Evolutionary conservation across 2,329 filamentous ascomycete species (phyloP).

Genomic region (Alternaria ventricosa): DNA sequence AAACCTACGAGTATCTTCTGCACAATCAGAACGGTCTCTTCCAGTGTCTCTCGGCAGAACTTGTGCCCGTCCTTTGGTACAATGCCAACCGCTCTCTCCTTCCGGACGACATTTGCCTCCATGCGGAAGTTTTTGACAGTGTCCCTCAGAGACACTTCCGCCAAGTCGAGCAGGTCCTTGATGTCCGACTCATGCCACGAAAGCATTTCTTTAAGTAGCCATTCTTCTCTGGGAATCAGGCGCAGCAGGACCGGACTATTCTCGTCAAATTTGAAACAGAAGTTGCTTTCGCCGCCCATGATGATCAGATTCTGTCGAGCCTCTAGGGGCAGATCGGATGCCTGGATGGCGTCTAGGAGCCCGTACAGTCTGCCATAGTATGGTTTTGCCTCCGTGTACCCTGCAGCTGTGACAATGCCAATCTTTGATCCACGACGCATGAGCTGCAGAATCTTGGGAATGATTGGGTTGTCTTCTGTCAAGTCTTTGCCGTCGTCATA

Average conservation of each 20-base stretch:
- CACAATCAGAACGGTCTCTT: slow-evolving; percentile 93
- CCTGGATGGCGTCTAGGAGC: slow-evolving; percentile 78
- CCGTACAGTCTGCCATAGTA: slow-evolving; percentile 90
- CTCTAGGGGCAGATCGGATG: slow-evolving; percentile 65
- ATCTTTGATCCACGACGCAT: slow-evolving; percentile 80
- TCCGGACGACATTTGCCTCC: slow-evolving; percentile 80
- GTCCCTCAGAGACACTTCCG: slow-evolving; percentile 81
- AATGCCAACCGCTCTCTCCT: slow-evolving; percentile 72
- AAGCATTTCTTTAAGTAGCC: slow-evolving; percentile 80
- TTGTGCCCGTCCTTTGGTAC: slow-evolving; percentile 64
- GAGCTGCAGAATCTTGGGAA: slow-evolving; percentile 71
- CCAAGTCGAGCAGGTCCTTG: slow-evolving; percentile 80
- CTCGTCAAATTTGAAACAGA: slow-evolving; percentile 81
- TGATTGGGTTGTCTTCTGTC: slow-evolving; percentile 76
- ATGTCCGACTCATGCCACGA: slow-evolving; percentile 81
- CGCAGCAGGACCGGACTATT: slow-evolving; percentile 70
- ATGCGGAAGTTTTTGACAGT: slow-evolving; percentile 81
- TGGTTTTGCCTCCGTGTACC: slow-evolving; percentile 84
- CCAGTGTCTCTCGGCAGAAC: slow-evolving; percentile 85
- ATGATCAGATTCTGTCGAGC: slow-evolving; percentile 84
- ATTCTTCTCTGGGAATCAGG: slow-evolving; percentile 68
- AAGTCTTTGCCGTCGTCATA: slow-evolving; percentile 84
- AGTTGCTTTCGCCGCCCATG: slow-evolving; percentile 96
- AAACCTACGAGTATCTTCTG: slow-evolving; percentile 75
- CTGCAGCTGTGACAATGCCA: slow-evolving; percentile 95